Evolutionary conservation across 1,139 yeast species (phyloP).

Genomic region (Saccharomycopsis phalli): DNA sequence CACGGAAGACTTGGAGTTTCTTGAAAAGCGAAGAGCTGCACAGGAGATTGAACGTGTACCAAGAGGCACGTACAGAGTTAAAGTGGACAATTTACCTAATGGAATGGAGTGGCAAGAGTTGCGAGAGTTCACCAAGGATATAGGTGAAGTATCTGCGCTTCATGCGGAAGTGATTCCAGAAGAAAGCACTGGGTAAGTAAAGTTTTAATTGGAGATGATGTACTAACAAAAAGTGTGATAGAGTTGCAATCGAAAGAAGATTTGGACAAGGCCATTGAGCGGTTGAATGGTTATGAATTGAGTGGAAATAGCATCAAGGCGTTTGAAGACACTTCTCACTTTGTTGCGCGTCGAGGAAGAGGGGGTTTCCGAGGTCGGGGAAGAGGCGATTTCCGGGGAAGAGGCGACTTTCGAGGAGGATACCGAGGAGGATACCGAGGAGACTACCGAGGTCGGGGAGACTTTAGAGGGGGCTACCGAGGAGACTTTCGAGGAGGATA

Average conservation of each 20-base stretch:
- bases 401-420: conserved; percentile 23
- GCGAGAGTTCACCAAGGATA: conserved; percentile 70
- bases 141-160: conserved; percentile 54
- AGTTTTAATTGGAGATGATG: not conserved
- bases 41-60: conserved; percentile 28
- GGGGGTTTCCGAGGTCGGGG: conserved; percentile 30
- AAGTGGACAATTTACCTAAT: conserved; percentile 60
- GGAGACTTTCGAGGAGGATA: conserved; percentile 25
- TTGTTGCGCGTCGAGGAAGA: conserved; percentile 57
- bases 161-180: conserved; percentile 63
- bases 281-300: conserved; percentile 63
- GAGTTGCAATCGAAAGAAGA: conserved; percentile 74
- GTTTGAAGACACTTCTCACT: conserved; percentile 73
- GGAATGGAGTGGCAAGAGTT: conserved; percentile 80
- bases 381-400: conserved; percentile 27
- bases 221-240: conserved; percentile 54
- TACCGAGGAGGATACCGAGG: conserved; percentile 27
- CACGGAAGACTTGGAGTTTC: conserved; percentile 57
- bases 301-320: conserved; percentile 59
- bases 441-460: conserved; percentile 27
- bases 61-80: conserved; percentile 65
- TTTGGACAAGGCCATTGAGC: conserved; percentile 57
- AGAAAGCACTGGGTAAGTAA: conserved; percentile 32
- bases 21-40: not conserved
- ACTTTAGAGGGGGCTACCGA: conserved; percentile 24